Conservation (phyloP, 495 filamentous ascomycete species). For the Penicillium pancosmium region DNA sequence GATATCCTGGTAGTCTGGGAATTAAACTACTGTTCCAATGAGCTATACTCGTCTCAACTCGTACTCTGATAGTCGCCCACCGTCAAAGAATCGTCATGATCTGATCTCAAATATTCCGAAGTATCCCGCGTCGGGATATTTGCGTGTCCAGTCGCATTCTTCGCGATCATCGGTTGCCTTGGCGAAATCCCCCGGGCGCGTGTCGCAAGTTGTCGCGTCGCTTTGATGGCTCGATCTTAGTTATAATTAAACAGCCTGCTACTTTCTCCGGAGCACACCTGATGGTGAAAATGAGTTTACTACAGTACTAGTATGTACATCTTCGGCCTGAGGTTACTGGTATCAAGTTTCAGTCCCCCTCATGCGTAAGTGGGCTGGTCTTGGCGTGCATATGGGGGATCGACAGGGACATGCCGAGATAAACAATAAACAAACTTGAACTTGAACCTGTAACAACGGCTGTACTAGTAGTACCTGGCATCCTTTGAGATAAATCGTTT, state of each 20-base stretch:
- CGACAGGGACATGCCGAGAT: conserved; percentile 23
- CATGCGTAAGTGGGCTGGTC: neutral
- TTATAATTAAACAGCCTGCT: no score
- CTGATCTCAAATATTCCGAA: neutral
- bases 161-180: neutral
- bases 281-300: no score
- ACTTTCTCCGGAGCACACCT: no score
- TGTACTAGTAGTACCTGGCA: no score
- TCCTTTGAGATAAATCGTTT: no score
- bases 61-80: neutral
- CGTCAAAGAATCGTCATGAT: neutral
- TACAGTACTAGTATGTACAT: no score
- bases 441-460: no score
- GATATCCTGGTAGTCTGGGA: conserved; percentile 44
- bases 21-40: conserved; percentile 29
- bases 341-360: neutral
- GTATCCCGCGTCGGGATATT: neutral
- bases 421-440: neutral
- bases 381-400: conserved; percentile 20
- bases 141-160: neutral
- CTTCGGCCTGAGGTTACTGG: no score
- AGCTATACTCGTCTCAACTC: neutral
- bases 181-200: neutral
- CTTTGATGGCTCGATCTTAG: neutral
- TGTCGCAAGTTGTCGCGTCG: neutral